Conservation (phyloP, 2,329 filamentous ascomycete species). For the Fusarium floridanum region DNA sequence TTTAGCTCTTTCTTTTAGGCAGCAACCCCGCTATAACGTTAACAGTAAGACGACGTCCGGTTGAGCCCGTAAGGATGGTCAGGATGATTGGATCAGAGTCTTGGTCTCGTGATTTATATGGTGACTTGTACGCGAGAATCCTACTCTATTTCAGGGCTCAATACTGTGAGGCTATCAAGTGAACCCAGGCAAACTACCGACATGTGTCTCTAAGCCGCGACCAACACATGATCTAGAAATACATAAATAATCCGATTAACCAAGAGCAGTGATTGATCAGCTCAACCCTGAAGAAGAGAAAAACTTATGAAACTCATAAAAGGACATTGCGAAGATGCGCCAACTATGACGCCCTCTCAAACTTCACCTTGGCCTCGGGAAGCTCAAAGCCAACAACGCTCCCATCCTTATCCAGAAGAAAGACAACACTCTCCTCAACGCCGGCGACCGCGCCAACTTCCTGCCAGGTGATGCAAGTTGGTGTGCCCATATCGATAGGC, state of each 20-base stretch:
- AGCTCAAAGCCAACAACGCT: slow-evolving; percentile 18
- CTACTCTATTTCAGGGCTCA: neutral
- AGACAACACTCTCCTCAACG: slow-evolving; percentile 18
- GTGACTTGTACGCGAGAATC: neutral
- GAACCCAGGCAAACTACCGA: neutral
- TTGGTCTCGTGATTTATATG: neutral
- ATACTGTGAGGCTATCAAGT: no score
- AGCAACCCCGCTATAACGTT: slow-evolving; percentile 24
- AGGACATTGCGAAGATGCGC: neutral
- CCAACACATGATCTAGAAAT: neutral
- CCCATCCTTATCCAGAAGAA: slow-evolving; percentile 1
- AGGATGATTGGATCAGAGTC: neutral
- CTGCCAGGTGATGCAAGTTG: slow-evolving; percentile 52
- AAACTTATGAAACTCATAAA: neutral
- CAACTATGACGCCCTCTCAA: neutral
- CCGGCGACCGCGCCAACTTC: slow-evolving; percentile 27
- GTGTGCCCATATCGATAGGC: slow-evolving; percentile 49
- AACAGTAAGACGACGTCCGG: neutral
- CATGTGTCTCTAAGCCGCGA: neutral
- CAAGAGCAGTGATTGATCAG: neutral
- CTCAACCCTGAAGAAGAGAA: neutral
- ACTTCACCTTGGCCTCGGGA: neutral
- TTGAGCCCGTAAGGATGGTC: neutral
- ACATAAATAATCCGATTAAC: neutral
- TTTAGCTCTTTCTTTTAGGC: slow-evolving; percentile 12